Evolutionary conservation across 2,329 filamentous ascomycete species (phyloP), one percentile per base, ranked within the genome.

Genomic region (Aschersonia sp.): DNA sequence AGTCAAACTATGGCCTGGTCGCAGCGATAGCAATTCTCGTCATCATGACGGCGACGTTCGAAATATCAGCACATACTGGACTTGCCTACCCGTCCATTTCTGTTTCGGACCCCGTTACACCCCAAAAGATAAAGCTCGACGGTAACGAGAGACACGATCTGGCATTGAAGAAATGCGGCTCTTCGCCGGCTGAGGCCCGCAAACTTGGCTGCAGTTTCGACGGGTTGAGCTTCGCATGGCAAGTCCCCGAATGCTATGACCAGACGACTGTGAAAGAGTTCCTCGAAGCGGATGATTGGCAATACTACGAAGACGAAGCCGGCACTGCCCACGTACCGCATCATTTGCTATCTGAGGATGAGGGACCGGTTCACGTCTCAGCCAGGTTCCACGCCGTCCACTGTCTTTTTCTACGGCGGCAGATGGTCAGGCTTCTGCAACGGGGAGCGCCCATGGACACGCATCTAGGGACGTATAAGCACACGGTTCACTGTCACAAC

Each of bases 241-340:
- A 48, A 41, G 43, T 43, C 11, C 47, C 47, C 30, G 47, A 41
- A 12, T 48, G 47, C 47, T 48, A 45, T 44, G 47, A 48, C 32
- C 12, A 43, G 10, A n/a, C 40, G 37, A 48, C 47, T 22, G 40
- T 48, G n/a, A 14, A 22, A 5, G 47, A 48, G 32, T 48, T 48
- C 30, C 44, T 45, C 11, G 43, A 43, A 14, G 44, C 44, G 4
- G 31, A 43, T 14, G 14, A 30, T 14, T 48, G 47, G 47, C 30
- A 48, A 39, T 48, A 42, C 41, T 48, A 42, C 14, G 39, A 30
- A 5, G 47, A 48, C 30, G 47, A 48, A 22, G 29, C 22, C 11
- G 44, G 47, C 44, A 43, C 31, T 5, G 14, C n/a, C 30, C 30
- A 12, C 1, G 44, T 48, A 8, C 31, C 31, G 14, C 37, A 43